Conservation (phyloP, 163 green algal genomes). For the Coccomyxa subellipsoidea region DNA sequence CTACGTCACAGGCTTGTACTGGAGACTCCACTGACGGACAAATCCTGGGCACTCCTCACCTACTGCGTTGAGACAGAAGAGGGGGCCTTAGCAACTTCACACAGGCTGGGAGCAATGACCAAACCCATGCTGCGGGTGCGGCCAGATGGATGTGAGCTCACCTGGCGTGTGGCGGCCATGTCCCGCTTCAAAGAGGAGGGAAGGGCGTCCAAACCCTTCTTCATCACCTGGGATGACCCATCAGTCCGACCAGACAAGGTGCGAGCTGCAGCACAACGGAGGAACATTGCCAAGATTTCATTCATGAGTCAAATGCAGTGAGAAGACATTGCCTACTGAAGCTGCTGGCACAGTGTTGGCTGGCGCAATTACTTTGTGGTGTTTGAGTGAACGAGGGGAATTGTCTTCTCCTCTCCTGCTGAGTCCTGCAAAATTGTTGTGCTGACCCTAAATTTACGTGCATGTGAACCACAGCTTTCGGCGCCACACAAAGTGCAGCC, state of each 20-base stretch:
- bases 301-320: too few relatives aligned
- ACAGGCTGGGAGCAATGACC: neutral
- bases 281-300: too few relatives aligned
- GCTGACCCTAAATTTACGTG: too few relatives aligned
- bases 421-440: too few relatives aligned
- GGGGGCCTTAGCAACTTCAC: neutral
- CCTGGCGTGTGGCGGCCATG: slow-evolving; percentile 17
- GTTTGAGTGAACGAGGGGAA: too few relatives aligned
- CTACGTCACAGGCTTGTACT: neutral
- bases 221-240: slow-evolving; percentile 23
- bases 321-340: too few relatives aligned
- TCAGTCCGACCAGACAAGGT: slow-evolving; percentile 19
- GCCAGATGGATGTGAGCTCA: slow-evolving; percentile 16
- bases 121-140: slow-evolving; percentile 13
- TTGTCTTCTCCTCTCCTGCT: too few relatives aligned
- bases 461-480: neutral
- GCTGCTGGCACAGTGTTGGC: too few relatives aligned
- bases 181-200: slow-evolving; percentile 1
- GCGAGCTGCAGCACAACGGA: too few relatives aligned
- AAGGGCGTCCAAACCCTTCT: slow-evolving; percentile 13
- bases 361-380: too few relatives aligned
- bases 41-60: slow-evolving; percentile 13
- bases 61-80: slow-evolving; percentile 13
- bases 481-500: slow-evolving; percentile 7
- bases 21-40: neutral